Percentiles rank a stretch among this genome's conserved stretches.
These are phyloP conservation scores for Magnusiomyces magnusii DNA, from an alignment of 1,139 yeast species.

Conservation along the genomic window DNA sequence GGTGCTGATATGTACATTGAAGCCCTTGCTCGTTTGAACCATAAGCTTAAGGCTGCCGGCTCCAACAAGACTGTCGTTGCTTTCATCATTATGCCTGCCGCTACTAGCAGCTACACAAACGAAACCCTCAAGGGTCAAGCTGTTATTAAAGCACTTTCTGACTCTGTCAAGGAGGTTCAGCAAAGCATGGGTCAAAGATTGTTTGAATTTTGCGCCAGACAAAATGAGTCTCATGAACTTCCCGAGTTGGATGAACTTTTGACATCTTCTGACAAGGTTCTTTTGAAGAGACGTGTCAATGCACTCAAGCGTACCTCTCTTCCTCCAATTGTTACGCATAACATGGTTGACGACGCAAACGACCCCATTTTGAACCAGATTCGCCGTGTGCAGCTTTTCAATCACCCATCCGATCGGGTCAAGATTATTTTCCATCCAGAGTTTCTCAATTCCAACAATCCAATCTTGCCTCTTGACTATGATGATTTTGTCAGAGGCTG, in stretches of 20 bases:
- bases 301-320: constrained; percentile 82
- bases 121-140: constrained; percentile 97
- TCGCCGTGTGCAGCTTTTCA: constrained; percentile 85
- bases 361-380: constrained; percentile 93
- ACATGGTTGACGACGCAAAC: constrained; percentile 84
- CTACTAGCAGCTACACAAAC: constrained; percentile 86
- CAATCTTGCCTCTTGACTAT: constrained; percentile 85
- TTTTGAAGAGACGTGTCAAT: constrained; percentile 85
- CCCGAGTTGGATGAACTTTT: constrained; percentile 73
- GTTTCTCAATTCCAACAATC: constrained; percentile 89
- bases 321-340: constrained; percentile 98
- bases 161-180: constrained; percentile 84
- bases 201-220: constrained; percentile 84
- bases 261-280: constrained; percentile 81
- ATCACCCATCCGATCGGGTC: constrained; percentile 83
- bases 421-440: constrained; percentile 97
- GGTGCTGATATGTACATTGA: constrained; percentile 96
- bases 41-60: constrained; percentile 69
- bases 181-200: constrained; percentile 79
- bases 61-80: constrained; percentile 94
- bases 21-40: constrained; percentile 84
- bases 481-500: constrained; percentile 98
- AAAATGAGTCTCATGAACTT: constrained; percentile 56
- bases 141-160: constrained; percentile 83
- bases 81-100: constrained; percentile 98